These are phyloP conservation scores for Diddensiella santjacobensis DNA, from an alignment of 805 yeast genomes.

Conservation along the genomic window DNA sequence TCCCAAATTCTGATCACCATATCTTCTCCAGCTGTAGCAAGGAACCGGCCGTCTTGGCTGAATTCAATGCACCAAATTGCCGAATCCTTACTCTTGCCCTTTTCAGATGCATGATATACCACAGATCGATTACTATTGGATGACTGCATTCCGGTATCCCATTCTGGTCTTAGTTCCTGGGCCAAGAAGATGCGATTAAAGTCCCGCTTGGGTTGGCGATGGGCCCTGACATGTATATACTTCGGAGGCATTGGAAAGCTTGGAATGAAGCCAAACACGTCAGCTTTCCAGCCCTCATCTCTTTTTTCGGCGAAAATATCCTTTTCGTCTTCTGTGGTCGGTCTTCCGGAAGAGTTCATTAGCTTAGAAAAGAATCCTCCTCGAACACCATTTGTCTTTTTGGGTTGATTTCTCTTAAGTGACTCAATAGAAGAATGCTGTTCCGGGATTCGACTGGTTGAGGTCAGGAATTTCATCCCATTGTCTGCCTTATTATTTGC, in stretches of 20 bases:
- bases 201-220: constrained; percentile 28
- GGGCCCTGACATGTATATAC: constrained; percentile 34
- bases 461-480: not conserved
- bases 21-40: constrained; percentile 84
- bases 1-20: constrained; percentile 69
- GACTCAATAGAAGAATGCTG: not conserved
- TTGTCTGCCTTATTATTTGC: not conserved
- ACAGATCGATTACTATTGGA: not conserved
- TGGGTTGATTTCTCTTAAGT: not conserved
- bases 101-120: constrained; percentile 2
- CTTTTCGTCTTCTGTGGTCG: constrained; percentile 22
- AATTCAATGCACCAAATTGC: constrained; percentile 68
- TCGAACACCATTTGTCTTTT: not conserved
- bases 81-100: constrained; percentile 2
- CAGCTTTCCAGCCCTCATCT: constrained; percentile 33
- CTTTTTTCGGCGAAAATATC: constrained; percentile 13
- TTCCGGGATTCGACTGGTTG: not conserved
- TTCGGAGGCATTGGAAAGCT: constrained; percentile 29
- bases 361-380: constrained; percentile 19
- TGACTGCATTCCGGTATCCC: not conserved
- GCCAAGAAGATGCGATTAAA: constrained; percentile 34
- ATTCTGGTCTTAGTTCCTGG: constrained; percentile 29
- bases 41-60: constrained; percentile 71
- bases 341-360: constrained; percentile 22
- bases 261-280: constrained; percentile 30